Base-by-base conservation (phyloP, 441 rosid species). In the Syzygium malaccense region DNA sequence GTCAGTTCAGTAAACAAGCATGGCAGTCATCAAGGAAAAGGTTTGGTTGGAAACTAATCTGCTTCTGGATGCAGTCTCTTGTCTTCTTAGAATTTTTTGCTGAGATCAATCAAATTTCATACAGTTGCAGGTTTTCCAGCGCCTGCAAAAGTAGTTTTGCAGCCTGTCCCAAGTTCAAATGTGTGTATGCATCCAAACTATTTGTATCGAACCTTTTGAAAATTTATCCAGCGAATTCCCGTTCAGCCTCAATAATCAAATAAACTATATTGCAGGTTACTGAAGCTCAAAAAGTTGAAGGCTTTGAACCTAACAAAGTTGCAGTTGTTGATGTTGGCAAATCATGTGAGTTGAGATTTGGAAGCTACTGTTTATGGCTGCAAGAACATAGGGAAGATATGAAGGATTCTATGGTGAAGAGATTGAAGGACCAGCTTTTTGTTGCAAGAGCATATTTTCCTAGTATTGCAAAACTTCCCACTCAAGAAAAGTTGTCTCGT, bases 391-490 rank as follows among this genome's bases (percentile, higher is more conserved):
- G 91, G 92, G 95, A 96, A 94, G 93, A 93, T 20, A 91, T 96
- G 94, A 96, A 94, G 92, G 99, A 97, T 92, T 87, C 90, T 64
- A 93, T 92, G 92, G 97, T 97, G 91, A 96, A 96, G 92, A 96
- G 92, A 93, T 91, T 97, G 92, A 97, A 96, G 93, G 99, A 96
- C 91, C 93, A 90, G 91, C 98, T 97, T 89, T 98, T 98, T 90
- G 97, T 95, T 85, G 98, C 99, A 89, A 94, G 99, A 92, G 96
- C 99, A 91, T 98, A 98, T 92, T 98, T 91, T 92, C 99, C 99
- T 55, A 98, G 92, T 87, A 94, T 97, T 91, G 99, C 99, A 79
- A 98, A 98, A 91, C 94, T 96, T 91, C 98, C 96, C 90, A 91
- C 94, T 85, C 96, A 96, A 89, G 93, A 88, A 91, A 93, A 92